These are phyloP conservation scores for Kuraishia capsulata DNA, from an alignment of 805 yeast genomes.

Conservation along the genomic window DNA sequence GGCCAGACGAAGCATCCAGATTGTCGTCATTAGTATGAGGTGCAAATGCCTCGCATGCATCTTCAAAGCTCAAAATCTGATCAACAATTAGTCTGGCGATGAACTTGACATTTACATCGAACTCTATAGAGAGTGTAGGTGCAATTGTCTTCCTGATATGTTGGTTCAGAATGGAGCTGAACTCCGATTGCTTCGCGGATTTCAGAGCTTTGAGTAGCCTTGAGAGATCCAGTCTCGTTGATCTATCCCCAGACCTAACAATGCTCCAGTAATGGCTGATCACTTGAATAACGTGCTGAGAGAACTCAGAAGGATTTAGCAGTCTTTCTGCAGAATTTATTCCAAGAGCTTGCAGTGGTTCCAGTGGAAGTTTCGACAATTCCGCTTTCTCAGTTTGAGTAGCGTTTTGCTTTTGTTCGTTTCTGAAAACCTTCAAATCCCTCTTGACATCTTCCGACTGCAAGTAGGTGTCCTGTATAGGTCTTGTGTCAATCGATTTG, in stretches of 20 bases:
- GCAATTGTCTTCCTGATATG: constrained; percentile 17
- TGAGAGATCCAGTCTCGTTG: constrained; percentile 1
- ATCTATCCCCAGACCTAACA: constrained; percentile 12
- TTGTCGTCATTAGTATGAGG: constrained; percentile 4
- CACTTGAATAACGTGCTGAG: constrained; percentile 15
- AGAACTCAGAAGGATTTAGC: constrained; percentile 21
- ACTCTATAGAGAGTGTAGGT: constrained; percentile 24
- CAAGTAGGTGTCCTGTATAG: background rate
- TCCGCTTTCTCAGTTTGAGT: background rate
- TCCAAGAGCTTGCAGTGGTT: constrained; percentile 15
- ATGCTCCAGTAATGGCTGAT: constrained; percentile 16
- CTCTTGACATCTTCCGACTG: background rate
- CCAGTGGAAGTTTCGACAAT: constrained; percentile 6
- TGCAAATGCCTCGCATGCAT: constrained; percentile 5
- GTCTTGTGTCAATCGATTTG: background rate
- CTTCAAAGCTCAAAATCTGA: constrained; percentile 24
- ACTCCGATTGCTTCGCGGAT: constrained; percentile 23
- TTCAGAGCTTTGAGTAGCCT: background rate
- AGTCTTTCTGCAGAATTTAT: constrained; percentile 18
- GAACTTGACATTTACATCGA: constrained; percentile 24
- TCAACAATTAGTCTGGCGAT: constrained; percentile 26
- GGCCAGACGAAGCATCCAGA: constrained; percentile 4
- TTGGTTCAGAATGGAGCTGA: constrained; percentile 12
- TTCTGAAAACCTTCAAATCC: background rate
- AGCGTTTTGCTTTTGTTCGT: background rate